These are phyloP conservation scores for Papiliotrema fonsecae DNA, from an alignment of 1,284 basidiomycete genomes.

Conservation along the genomic window DNA sequence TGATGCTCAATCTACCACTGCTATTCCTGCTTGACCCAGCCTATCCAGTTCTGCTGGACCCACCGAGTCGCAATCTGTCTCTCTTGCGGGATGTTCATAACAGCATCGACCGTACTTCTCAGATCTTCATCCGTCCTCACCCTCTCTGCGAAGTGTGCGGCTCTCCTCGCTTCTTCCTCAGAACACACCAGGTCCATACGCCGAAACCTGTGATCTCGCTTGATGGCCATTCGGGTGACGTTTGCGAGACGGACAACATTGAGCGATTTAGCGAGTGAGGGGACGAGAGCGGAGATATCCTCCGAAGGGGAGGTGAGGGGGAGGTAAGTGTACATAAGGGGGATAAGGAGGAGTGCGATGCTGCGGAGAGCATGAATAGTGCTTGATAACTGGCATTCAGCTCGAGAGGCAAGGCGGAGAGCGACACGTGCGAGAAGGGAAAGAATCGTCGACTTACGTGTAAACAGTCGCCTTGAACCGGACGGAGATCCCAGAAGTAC, in stretches of 20 bases:
- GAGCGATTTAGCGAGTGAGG: slow-evolving; percentile 12
- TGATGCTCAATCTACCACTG: no score
- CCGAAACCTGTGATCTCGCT: slow-evolving; percentile 2
- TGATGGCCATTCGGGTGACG: slow-evolving; percentile 15
- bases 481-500: slow-evolving; percentile 22
- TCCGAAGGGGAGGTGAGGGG: slow-evolving; percentile 16
- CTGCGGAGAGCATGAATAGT: slow-evolving; percentile 21
- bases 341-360: slow-evolving; percentile 19
- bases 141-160: no score
- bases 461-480: slow-evolving; percentile 22
- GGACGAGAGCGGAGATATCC: slow-evolving; percentile 6
- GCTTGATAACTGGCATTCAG: slow-evolving; percentile 23
- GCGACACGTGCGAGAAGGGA: neutral
- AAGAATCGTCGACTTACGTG: slow-evolving; percentile 25
- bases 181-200: neutral
- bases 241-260: slow-evolving; percentile 17
- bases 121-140: no score
- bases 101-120: no score
- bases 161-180: neutral
- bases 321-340: slow-evolving; percentile 26
- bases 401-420: no score
- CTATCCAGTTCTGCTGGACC: no score
- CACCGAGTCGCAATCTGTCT: no score
- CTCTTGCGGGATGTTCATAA: no score
- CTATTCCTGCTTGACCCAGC: no score